These are phyloP conservation scores for Lactarius tabidus DNA, from an alignment of 768 basidiomycete genomes.

Conservation along the genomic window DNA sequence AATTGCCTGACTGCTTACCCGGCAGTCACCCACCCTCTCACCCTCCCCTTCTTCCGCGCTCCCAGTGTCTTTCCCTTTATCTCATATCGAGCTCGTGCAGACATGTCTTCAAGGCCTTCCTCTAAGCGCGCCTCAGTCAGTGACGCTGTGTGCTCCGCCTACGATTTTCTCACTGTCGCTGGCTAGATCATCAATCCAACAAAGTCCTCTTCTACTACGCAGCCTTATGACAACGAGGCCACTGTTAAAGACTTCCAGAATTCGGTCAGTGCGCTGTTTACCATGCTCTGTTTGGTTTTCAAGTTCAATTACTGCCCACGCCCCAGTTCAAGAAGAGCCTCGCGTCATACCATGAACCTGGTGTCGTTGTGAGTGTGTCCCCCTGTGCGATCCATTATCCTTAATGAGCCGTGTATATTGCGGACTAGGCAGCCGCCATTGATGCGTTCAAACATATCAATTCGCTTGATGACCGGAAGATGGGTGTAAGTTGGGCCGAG, in stretches of 20 bases:
- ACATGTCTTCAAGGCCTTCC: constrained; percentile 6
- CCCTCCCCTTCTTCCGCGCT: not conserved
- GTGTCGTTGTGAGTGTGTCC: constrained; percentile 6
- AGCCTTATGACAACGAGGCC: not conserved
- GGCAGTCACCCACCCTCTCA: no score
- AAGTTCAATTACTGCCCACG: not conserved
- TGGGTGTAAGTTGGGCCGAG: constrained; percentile 49
- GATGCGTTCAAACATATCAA: constrained; percentile 58
- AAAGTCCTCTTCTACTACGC: not conserved
- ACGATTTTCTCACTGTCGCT: not conserved
- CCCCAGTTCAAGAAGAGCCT: constrained; percentile 14
- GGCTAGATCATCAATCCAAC: not conserved
- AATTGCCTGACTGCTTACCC: not conserved
- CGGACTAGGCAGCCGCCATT: constrained; percentile 49
- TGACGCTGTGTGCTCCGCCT: not conserved
- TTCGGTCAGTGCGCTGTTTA: not conserved
- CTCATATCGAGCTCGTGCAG: no score
- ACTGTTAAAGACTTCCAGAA: constrained; percentile 13
- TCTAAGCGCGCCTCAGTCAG: constrained; percentile 15
- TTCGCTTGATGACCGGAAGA: constrained; percentile 71
- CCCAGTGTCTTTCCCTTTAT: not conserved
- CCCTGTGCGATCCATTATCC: not conserved
- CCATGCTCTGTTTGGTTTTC: not conserved
- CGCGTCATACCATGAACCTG: constrained; percentile 9
- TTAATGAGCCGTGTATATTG: not conserved